Conservation (phyloP, 2,329 filamentous ascomycete genomes). For the Beauveria bassiana region DNA sequence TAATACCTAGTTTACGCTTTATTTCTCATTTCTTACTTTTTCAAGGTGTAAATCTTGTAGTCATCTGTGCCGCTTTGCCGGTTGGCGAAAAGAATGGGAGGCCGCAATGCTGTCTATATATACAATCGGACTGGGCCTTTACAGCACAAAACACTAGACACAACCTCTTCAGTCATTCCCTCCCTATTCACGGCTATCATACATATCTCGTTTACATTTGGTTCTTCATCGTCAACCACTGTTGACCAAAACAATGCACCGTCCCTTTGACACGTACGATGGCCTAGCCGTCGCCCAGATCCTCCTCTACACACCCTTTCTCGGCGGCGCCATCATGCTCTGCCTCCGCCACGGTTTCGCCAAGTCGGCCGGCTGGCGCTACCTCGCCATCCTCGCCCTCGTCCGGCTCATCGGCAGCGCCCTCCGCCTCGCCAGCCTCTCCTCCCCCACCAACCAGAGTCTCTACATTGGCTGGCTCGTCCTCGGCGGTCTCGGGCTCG, state of each 20-base stretch:
- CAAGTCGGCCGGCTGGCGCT: constrained; percentile 53
- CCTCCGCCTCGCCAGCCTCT: constrained; percentile 32
- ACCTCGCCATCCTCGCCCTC: constrained; percentile 51
- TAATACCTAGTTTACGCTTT: not conserved
- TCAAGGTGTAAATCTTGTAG: not conserved
- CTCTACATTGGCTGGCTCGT: constrained; percentile 27
- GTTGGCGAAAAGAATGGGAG: not conserved
- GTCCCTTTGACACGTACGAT: constrained; percentile 22
- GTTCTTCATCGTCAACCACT: too few species aligned
- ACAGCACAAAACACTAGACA: not conserved
- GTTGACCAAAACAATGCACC: not conserved
- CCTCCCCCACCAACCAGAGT: constrained; percentile 40
- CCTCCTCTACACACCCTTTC: constrained; percentile 21
- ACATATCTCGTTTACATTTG: too few species aligned
- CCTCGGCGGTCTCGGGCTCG: constrained; percentile 27
- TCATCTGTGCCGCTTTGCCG: not conserved
- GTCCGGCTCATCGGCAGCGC: constrained; percentile 49
- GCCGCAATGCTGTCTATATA: not conserved
- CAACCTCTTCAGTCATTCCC: not conserved
- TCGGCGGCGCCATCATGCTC: constrained; percentile 27
- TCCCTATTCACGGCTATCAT: not conserved
- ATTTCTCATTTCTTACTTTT: not conserved
- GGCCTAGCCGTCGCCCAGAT: constrained; percentile 26
- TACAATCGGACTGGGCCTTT: not conserved
- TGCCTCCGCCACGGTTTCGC: constrained; percentile 42